Conservation (phyloP, 345 rosid genomes). For the Pseudoturritis turrita region DNA sequence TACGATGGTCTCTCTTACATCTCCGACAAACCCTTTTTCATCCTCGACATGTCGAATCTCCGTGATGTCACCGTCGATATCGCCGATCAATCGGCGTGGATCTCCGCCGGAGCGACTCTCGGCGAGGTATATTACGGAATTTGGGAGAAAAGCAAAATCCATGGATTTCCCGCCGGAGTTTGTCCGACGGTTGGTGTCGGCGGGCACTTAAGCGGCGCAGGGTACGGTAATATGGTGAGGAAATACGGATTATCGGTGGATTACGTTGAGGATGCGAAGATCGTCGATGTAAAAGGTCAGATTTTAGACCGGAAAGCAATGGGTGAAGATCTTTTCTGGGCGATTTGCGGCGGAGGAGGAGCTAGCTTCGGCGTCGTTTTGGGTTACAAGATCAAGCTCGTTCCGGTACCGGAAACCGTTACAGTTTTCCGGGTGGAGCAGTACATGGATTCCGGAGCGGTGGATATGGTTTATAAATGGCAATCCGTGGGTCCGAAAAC, state of each 20-base stretch:
- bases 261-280: slow-evolving; percentile 47
- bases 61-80: slow-evolving; percentile 28
- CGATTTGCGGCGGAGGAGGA: slow-evolving; percentile 53
- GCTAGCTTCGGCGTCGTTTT: slow-evolving; percentile 49
- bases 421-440: slow-evolving; percentile 43
- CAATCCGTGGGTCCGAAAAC: slow-evolving; percentile 50
- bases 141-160: slow-evolving; percentile 35
- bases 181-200: slow-evolving; percentile 66
- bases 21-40: slow-evolving; percentile 41
- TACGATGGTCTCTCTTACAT: slow-evolving; percentile 46
- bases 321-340: slow-evolving; percentile 69
- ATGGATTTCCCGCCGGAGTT: slow-evolving; percentile 51
- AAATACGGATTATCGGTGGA: slow-evolving; percentile 50
- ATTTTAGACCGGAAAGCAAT: slow-evolving; percentile 40
- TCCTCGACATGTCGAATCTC: slow-evolving; percentile 54
- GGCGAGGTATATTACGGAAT: slow-evolving; percentile 49
- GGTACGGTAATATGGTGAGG: slow-evolving; percentile 52
- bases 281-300: slow-evolving; percentile 43
- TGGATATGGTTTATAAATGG: slow-evolving; percentile 40
- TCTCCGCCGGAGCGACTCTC: slow-evolving; percentile 49
- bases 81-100: slow-evolving; percentile 40
- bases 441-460: slow-evolving; percentile 30
- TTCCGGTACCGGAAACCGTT: slow-evolving; percentile 42
- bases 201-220: slow-evolving; percentile 55
- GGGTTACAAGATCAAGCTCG: slow-evolving; percentile 44